Evolutionary conservation across 306 rosid genomes (phyloP).

Genomic region (Cucurbita ficifolia): DNA sequence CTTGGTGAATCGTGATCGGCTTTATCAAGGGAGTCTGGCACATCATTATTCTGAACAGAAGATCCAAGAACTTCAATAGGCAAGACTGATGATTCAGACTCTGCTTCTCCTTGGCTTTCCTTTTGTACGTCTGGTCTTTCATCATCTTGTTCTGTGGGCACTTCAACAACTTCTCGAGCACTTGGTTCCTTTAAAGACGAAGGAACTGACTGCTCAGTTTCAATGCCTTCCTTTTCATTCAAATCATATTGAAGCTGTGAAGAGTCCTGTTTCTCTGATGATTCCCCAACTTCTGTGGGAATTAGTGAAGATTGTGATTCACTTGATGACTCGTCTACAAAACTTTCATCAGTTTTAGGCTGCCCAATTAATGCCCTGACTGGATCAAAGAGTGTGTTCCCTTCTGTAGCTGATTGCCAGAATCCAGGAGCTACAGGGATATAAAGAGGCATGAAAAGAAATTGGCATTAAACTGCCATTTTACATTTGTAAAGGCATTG

Average conservation of each 20-base stretch:
- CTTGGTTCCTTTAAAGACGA: conserved; percentile 19
- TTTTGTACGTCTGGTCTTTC: conserved; percentile 21
- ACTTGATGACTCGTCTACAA: conserved; percentile 20
- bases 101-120: conserved; percentile 14
- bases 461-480: background rate
- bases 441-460: conserved; percentile 6
- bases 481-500: background rate
- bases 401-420: conserved; percentile 53
- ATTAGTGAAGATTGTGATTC: conserved; percentile 24
- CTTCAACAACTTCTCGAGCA: conserved; percentile 25
- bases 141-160: conserved; percentile 22
- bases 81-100: conserved; percentile 17
- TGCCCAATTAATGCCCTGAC: conserved; percentile 64
- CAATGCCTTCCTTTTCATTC: conserved; percentile 30
- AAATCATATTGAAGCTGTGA: conserved; percentile 16
- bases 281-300: conserved; percentile 24
- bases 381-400: conserved; percentile 52
- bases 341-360: conserved; percentile 38
- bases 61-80: background rate
- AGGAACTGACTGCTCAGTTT: conserved; percentile 15
- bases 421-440: conserved; percentile 50
- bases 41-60: background rate
- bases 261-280: conserved; percentile 29
- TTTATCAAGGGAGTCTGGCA: background rate
- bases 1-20: conserved; percentile 23